A percentile compares a stretch with the other conserved stretches of the same genome.
phyloP scores from a whole-genome alignment of 176 grass and related monocot genomes.

The Triticum monococcum region DNA sequence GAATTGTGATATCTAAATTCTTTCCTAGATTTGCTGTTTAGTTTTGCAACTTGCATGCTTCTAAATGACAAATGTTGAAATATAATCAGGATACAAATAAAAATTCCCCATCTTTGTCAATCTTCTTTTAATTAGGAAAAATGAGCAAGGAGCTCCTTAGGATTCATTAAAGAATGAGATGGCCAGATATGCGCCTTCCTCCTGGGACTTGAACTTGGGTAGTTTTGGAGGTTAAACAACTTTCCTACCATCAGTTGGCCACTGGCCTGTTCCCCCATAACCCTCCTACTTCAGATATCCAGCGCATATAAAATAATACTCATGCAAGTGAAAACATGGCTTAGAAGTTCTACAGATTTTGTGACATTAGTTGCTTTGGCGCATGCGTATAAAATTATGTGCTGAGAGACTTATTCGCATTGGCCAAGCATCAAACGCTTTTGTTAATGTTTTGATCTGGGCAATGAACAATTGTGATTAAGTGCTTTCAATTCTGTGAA shows the following conservation, averaged over 20 bases:
- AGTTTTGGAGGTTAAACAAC: not conserved
- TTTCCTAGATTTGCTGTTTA: not conserved
- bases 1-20: conserved; percentile 19
- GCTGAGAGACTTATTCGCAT: conserved; percentile 1
- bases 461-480: not conserved
- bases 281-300: not conserved
- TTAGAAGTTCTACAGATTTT: not conserved
- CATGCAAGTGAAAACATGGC: not conserved
- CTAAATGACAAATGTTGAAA: conserved; percentile 1
- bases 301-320: not conserved
- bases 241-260: not conserved
- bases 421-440: not conserved
- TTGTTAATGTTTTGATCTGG: not conserved
- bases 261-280: not conserved
- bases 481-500: not conserved
- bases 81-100: not conserved
- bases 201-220: not conserved
- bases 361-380: not conserved
- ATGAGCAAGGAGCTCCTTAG: too few relatives aligned
- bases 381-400: conserved; percentile 15
- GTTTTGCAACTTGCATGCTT: not conserved
- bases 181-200: not conserved
- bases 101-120: not conserved
- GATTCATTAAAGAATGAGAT: not conserved
- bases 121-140: not conserved